Percentiles rank a stretch among this genome's conserved stretches.
These are phyloP conservation scores for Westerdykella ornata DNA, from an alignment of 2,329 filamentous ascomycete genomes.

Conservation along the genomic window DNA sequence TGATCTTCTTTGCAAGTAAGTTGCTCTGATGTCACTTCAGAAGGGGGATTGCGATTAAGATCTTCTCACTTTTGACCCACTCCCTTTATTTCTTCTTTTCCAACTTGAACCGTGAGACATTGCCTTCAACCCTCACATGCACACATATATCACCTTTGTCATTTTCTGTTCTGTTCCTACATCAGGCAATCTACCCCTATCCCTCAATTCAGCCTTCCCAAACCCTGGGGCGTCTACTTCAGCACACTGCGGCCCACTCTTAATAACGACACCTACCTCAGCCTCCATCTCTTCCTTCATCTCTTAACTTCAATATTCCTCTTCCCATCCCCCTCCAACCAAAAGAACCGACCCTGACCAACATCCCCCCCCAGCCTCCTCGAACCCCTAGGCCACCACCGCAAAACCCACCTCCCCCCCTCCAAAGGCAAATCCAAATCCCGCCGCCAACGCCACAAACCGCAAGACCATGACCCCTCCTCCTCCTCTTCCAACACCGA, in stretches of 20 bases:
- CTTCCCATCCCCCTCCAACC: slow-evolving; percentile 1
- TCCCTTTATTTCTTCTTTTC: background rate
- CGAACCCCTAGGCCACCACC: slow-evolving; percentile 57
- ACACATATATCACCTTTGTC: too few species aligned
- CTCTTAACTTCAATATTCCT: too few species aligned
- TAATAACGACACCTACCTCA: too few species aligned
- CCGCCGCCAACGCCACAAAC: slow-evolving; percentile 40
- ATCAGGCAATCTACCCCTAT: too few species aligned
- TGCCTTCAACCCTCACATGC: too few species aligned
- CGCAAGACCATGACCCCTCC: background rate
- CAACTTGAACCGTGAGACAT: too few species aligned
- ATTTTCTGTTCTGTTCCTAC: too few species aligned
- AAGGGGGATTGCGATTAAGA: slow-evolving; percentile 7
- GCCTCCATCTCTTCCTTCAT: too few species aligned
- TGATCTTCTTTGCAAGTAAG: slow-evolving; percentile 61
- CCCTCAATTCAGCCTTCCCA: too few species aligned
- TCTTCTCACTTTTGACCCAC: background rate
- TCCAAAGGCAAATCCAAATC: slow-evolving; percentile 54
- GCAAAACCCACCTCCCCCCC: slow-evolving; percentile 46
- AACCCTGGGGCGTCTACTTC: too few species aligned
- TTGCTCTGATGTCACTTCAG: slow-evolving; percentile 5
- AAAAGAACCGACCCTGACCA: slow-evolving; percentile 5
- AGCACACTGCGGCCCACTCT: too few species aligned
- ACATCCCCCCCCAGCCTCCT: slow-evolving; percentile 48
- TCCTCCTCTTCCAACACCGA: background rate